Evolutionary conservation across 228 moss, liverwort and hornwort species (phyloP).

Genomic region (Sphagnum fallax): DNA sequence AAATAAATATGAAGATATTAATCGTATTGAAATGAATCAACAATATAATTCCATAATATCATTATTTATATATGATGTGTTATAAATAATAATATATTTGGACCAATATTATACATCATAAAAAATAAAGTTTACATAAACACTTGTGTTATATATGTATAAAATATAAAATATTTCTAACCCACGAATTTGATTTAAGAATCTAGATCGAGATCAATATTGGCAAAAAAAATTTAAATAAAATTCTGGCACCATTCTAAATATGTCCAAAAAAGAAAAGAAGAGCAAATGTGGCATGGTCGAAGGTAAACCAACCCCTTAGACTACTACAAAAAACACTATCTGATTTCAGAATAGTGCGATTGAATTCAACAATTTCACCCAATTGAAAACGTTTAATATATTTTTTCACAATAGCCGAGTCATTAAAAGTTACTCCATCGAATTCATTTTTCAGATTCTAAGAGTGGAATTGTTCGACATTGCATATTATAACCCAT

Average conservation of each 20-base stretch:
- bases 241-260: background rate
- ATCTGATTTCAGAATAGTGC: background rate
- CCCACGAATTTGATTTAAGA: too few relatives aligned
- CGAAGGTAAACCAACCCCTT: background rate
- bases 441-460: constrained; percentile 1
- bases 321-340: background rate
- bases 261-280: constrained; percentile 3
- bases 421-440: constrained; percentile 6
- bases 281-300: constrained; percentile 5
- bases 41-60: too few relatives aligned
- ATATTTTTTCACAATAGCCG: constrained; percentile 7
- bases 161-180: background rate
- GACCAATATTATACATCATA: too few relatives aligned
- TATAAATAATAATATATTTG: too few relatives aligned
- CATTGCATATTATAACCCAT: constrained; percentile 13
- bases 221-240: background rate
- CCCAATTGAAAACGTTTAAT: constrained; percentile 8
- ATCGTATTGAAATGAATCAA: too few relatives aligned
- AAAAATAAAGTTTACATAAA: too few relatives aligned
- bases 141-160: too few relatives aligned
- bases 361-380: constrained; percentile 8
- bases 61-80: too few relatives aligned
- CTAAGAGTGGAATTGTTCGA: constrained; percentile 7
- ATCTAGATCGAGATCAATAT: too few relatives aligned
- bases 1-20: too few relatives aligned